Base-by-base conservation (phyloP, 2,329 filamentous ascomycete species). In the Fusarium oxysporum region DNA sequence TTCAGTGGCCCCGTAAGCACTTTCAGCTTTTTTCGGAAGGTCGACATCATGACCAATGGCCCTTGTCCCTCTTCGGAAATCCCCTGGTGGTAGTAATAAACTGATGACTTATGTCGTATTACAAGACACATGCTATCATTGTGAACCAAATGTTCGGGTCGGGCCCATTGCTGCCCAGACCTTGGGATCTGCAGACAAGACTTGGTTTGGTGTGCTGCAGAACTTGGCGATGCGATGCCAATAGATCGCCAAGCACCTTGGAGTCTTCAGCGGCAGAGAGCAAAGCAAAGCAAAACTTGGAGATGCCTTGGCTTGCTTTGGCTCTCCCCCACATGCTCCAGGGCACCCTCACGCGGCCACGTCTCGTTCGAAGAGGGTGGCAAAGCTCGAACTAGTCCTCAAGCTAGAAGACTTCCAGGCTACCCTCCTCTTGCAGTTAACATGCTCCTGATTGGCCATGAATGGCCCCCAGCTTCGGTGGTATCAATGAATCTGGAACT, bases 331-430 rank as follows among this genome's bases (percentile, higher is more conserved):
- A 59, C 64, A 66, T 61, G 53, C 65, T 59, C 56, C 55, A 57
- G 51, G 48, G 28, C 30, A 55, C 47, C 58, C 33, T 56, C 59
- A 41, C 54, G 53, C 50, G 28, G 65, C 40, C 64, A 33, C 28
- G n/a, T 58, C 51, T 53, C 40, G 44, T 28, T 25, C 14, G 44
- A 35, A 32, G 54, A 45, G 64, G 68, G 68, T 70, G 57, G 60
- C 40, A 38, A 56, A 25, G 45, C 23, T 23, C n/a, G 17, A 40
- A 13, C 48, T 70, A 61, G 54, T 35, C 45, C 16, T 37, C 35
- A 25, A 21, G 65, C 76, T 78, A 78, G 76, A 77, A 77, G 65
- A 54, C 67, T 77, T 77, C 76, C 73, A 78, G 76, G 74, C 63
- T 73, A 53, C 57, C 66, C 61, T 51, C 50, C 45, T 60, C 59